These are phyloP conservation scores for Ilyonectria robusta DNA, from an alignment of 2,329 filamentous ascomycete species.

Conservation along the genomic window DNA sequence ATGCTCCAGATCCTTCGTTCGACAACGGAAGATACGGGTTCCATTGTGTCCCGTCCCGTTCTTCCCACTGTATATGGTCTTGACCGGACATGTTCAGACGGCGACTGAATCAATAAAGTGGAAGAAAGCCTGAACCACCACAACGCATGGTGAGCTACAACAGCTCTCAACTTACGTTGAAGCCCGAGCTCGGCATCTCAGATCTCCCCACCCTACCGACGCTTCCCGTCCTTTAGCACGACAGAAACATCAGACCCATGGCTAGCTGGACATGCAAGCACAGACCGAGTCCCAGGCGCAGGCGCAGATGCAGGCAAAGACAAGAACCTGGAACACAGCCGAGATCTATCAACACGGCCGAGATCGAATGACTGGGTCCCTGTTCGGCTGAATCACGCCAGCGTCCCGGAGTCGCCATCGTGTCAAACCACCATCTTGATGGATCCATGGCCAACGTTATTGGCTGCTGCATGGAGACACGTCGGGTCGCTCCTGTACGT, in stretches of 20 bases:
- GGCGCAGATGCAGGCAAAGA: constrained; percentile 1
- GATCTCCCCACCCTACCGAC: background rate
- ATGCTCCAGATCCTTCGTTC: background rate
- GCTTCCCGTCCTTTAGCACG: background rate
- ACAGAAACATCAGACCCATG: background rate
- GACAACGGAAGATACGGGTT: background rate
- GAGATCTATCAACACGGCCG: constrained; percentile 6
- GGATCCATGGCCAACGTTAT: background rate
- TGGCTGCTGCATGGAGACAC: constrained; percentile 9
- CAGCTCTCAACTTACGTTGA: background rate
- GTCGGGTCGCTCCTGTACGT: constrained; percentile 19
- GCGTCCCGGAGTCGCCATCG: constrained; percentile 1
- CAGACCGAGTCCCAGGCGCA: background rate
- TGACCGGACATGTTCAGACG: background rate
- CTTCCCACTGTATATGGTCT: background rate
- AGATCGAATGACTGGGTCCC: background rate
- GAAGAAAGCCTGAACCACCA: background rate
- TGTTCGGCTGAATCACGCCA: constrained; percentile 10
- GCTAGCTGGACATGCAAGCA: constrained; percentile 3
- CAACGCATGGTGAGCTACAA: background rate
- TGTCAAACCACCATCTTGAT: background rate
- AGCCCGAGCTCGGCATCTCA: background rate
- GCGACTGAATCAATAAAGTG: background rate
- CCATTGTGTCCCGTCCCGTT: background rate
- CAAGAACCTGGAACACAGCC: background rate